Base-by-base conservation (phyloP, 345 rosid species). In the Hibiscus tridactylites region DNA sequence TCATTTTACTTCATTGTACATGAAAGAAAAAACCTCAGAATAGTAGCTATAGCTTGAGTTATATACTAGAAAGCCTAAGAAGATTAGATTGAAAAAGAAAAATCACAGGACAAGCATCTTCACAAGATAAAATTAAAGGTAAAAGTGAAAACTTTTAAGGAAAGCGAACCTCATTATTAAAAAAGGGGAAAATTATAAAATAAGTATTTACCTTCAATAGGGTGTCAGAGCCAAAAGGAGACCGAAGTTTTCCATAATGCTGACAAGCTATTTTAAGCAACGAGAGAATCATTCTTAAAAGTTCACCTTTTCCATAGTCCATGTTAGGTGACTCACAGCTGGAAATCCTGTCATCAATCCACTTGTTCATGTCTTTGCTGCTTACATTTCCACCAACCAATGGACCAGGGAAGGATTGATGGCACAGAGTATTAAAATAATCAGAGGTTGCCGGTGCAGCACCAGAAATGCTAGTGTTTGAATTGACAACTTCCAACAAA, bases 231-330 rank as follows among this genome's bases (percentile, higher is more conserved):
- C 98, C 96, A 68, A 89, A 96, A 79, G 99, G 92, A 79, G 97
- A 89, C 67, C 97, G 87, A 71, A 96, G 90, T 87, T 92, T 96
- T 71, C 98, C 99, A 79, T 96, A 96, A 83, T 88, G 91, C 83
- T 89, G 96, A 78, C 87, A 92, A 65, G 91, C 92, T 80, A 96
- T 84, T 83, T 85, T 92, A 29, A 92, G 96, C 85, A 96, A 80
- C 71, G 94, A 91, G 64, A 96, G 87, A 71, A 92, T 93, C 85
- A 91, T 80, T 80, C 79, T 89, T 77, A 87, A 75, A 73, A 78
- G 80, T 74, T 87, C 85, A 12, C 88, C 87, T 76, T 83, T 90
- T 62, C 81, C 73, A 71, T 81, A 85, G 57, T 92, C 88, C 80
- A 85, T 80, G 65, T 75, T 73, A 57, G 84, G 70, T 65, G 92